Percentiles rank a stretch among this genome's conserved stretches.
phyloP scores from a whole-genome alignment of 495 filamentous ascomycete genomes.

The Chaetomium cochliodes region DNA sequence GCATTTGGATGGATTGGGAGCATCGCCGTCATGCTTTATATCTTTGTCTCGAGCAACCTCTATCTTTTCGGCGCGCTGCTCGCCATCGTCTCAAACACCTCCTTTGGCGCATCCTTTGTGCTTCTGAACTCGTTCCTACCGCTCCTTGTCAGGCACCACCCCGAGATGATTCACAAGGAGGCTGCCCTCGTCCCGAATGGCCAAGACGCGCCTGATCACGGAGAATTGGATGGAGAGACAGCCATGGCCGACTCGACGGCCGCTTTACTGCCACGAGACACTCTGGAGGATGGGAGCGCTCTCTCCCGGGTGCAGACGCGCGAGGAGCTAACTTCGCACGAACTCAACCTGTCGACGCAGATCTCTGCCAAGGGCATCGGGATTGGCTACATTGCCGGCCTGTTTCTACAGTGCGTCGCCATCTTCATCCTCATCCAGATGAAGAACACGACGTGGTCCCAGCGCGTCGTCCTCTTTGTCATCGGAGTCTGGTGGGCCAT shows the following conservation, averaged over 20 bases:
- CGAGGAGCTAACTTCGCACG: conserved; percentile 57
- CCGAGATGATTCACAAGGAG: conserved; percentile 45
- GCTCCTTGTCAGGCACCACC: conserved; percentile 75
- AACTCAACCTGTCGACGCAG: conserved; percentile 72
- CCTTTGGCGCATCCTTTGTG: conserved; percentile 83
- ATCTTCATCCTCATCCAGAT: conserved; percentile 69
- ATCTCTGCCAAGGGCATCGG: conserved; percentile 90
- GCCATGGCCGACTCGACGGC: conserved; percentile 44
- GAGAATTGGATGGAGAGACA: conserved; percentile 22
- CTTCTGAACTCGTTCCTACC: conserved; percentile 82
- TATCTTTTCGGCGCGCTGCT: conserved; percentile 80
- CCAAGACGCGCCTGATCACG: conserved; percentile 17
- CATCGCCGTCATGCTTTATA: conserved; percentile 81
- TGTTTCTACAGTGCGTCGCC: conserved; percentile 73
- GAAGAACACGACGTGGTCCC: conserved; percentile 70
- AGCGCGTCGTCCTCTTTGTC: conserved; percentile 79
- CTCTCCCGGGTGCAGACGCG: conserved; percentile 38
- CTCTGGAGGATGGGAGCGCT: conserved; percentile 35
- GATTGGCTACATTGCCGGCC: conserved; percentile 81
- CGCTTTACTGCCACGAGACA: conserved; percentile 40
- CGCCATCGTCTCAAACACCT: conserved; percentile 87
- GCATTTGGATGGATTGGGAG: conserved; percentile 80
- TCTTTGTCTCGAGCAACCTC: conserved; percentile 67
- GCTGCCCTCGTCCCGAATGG: conserved; percentile 19
- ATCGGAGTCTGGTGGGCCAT: conserved; percentile 93